Percentiles rank a stretch among this genome's conserved stretches.
Conservation (phyloP, 331 rosid species). For the Quercus lobata region DNA sequence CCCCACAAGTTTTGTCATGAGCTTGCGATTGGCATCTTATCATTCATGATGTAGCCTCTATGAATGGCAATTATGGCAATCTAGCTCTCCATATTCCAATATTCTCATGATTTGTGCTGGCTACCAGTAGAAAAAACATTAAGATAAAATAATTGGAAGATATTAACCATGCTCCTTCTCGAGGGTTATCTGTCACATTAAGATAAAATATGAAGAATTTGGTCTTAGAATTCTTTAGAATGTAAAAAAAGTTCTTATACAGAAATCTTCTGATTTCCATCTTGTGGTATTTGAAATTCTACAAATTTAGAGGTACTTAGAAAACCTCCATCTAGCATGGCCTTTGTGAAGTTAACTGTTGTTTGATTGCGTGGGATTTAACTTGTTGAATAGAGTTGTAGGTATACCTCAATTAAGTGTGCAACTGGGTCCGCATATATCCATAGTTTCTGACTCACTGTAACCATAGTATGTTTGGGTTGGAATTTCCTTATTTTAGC, state of each 20-base stretch:
- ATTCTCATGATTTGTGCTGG: background rate
- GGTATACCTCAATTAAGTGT: too few relatives aligned
- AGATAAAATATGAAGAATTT: background rate
- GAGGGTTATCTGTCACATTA: background rate
- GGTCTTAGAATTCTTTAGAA: background rate
- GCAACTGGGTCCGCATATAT: background rate
- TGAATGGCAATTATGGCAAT: background rate
- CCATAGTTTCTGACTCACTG: background rate
- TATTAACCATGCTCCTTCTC: background rate
- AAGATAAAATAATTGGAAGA: background rate
- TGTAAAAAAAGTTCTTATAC: too few relatives aligned
- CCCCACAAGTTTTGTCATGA: background rate
- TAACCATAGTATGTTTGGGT: background rate
- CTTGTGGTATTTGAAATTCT: background rate
- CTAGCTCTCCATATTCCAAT: background rate
- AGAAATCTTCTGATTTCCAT: background rate
- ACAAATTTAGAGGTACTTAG: background rate
- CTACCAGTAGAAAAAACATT: background rate
- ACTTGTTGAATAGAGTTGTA: too few relatives aligned
- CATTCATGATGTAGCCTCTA: background rate
- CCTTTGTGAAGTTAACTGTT: too few relatives aligned
- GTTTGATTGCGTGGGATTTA: too few relatives aligned
- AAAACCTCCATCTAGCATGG: too few relatives aligned
- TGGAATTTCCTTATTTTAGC: background rate
- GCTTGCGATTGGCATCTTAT: background rate